These are phyloP conservation scores for Trypanosoma theileri DNA, from an alignment of 208 protist species.

Conservation along the genomic window DNA sequence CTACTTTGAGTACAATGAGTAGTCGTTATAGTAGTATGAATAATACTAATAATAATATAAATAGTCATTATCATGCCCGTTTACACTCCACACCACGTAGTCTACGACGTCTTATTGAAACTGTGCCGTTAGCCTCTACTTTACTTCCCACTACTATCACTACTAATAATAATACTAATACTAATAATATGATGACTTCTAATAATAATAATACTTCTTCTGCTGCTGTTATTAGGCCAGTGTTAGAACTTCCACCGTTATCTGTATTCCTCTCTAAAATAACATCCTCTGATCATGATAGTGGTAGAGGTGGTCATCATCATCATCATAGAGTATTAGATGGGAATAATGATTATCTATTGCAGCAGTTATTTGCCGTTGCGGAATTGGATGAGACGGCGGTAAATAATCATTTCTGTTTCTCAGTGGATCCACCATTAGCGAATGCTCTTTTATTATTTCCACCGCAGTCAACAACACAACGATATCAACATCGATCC, in stretches of 20 bases:
- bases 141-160: too few species aligned
- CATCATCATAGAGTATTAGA: background rate
- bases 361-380: conserved; percentile 8
- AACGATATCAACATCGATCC: too few species aligned
- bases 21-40: background rate
- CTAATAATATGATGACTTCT: too few species aligned
- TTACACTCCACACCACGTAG: conserved; percentile 1
- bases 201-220: too few species aligned
- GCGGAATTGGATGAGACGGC: conserved; percentile 7
- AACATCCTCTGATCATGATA: background rate
- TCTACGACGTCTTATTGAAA: conserved; percentile 9
- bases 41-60: background rate
- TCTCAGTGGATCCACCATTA: background rate
- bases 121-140: background rate
- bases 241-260: conserved; percentile 13
- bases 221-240: background rate
- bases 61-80: background rate
- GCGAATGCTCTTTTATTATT: background rate
- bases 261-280: background rate
- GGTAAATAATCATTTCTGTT: conserved; percentile 5
- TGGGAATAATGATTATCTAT: background rate
- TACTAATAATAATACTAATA: too few species aligned
- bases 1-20: too few species aligned
- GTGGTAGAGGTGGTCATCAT: background rate
- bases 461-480: background rate